Evolutionary conservation across 306 rosid species (phyloP).

Genomic region (Fagus sylvatica): DNA sequence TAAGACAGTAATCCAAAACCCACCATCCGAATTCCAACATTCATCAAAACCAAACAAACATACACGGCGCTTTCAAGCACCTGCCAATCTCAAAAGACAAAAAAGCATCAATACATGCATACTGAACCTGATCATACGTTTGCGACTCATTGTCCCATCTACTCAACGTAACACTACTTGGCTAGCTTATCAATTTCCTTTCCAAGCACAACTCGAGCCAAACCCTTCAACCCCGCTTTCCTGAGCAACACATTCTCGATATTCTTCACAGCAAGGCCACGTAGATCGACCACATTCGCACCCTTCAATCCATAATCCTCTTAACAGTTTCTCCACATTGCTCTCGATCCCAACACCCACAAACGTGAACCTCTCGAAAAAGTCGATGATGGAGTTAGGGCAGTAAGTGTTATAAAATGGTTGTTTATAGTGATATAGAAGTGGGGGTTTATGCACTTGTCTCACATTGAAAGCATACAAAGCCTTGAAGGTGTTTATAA

Average conservation of each 20-base stretch:
- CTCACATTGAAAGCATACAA: no score
- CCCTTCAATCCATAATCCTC: conserved; percentile 35
- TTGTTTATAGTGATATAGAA: no score
- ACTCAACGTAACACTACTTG: conserved; percentile 44
- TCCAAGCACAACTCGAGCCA: conserved; percentile 35
- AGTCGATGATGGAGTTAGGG: conserved; percentile 33
- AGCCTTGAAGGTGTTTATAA: no score
- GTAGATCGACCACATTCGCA: conserved; percentile 33
- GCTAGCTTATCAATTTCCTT: conserved; percentile 36
- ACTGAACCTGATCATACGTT: conserved; percentile 36
- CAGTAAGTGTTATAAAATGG: neutral
- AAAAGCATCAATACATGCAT: conserved; percentile 54
- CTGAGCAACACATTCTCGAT: conserved; percentile 13
- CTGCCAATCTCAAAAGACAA: conserved; percentile 43
- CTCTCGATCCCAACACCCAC: conserved; percentile 47
- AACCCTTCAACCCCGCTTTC: conserved; percentile 40
- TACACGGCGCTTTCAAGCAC: conserved; percentile 2
- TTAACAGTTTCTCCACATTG: conserved; percentile 35
- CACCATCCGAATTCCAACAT: neutral
- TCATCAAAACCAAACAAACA: neutral
- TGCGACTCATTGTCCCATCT: conserved; percentile 57
- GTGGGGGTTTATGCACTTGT: no score
- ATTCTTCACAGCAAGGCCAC: conserved; percentile 16
- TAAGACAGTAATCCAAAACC: neutral
- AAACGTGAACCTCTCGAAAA: conserved; percentile 26